Conservation (phyloP, 306 rosid genomes). For the Trifolium subterraneum region DNA sequence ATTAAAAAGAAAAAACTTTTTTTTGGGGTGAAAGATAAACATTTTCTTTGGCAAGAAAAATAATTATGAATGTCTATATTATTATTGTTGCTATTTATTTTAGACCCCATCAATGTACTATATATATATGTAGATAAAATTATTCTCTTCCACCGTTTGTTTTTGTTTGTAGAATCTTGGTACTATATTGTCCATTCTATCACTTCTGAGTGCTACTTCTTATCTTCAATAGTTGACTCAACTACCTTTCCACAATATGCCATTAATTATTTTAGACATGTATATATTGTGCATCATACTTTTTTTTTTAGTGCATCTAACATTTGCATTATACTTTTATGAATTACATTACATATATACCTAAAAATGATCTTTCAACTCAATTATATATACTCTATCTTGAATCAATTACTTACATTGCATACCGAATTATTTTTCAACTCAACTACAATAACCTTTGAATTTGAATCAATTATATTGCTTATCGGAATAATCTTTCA, state of each 20-base stretch:
- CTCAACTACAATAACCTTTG: background rate
- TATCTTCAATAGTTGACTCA: background rate
- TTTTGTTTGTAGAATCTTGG: constrained; percentile 36
- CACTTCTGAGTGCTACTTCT: constrained; percentile 1
- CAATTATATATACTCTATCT: too few relatives aligned
- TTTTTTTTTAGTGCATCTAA: background rate
- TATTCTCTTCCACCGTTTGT: constrained; percentile 32
- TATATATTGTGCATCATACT: background rate
- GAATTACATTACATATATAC: too few relatives aligned
- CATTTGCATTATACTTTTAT: background rate
- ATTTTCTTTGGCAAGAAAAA: background rate
- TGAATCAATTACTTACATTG: background rate
- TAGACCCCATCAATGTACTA: constrained; percentile 1
- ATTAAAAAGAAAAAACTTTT: too few relatives aligned
- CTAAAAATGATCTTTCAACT: too few relatives aligned
- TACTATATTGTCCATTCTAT: constrained; percentile 14
- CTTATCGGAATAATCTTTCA: background rate
- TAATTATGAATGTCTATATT: background rate
- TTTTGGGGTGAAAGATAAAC: too few relatives aligned
- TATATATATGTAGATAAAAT: constrained; percentile 33
- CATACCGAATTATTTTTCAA: background rate
- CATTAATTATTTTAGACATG: constrained; percentile 19
- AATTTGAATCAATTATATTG: background rate
- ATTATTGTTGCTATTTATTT: background rate
- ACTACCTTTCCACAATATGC: constrained; percentile 25